These are phyloP conservation scores for Naganishia antarctica DNA, from an alignment of 768 basidiomycete species.

Conservation along the genomic window DNA sequence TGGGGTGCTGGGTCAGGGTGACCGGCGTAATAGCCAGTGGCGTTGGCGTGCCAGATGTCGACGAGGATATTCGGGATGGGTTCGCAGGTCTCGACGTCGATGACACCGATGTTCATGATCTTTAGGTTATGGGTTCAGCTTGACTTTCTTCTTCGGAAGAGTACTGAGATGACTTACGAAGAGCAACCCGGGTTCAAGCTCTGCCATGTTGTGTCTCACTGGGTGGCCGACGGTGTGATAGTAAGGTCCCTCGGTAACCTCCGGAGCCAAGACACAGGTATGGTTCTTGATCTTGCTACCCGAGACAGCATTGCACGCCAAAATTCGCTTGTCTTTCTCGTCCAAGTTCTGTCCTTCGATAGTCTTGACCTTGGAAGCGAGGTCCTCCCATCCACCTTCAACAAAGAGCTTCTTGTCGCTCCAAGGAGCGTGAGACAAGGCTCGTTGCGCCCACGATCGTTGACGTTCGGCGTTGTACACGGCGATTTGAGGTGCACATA, in stretches of 20 bases:
- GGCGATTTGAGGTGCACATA: conserved; percentile 42
- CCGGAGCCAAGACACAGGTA: conserved; percentile 38
- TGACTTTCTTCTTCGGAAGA: not conserved
- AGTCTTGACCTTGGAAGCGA: conserved; percentile 26
- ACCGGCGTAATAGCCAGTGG: conserved; percentile 44
- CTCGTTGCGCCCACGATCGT: conserved; percentile 29
- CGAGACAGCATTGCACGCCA: conserved; percentile 34
- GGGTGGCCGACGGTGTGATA: conserved; percentile 46
- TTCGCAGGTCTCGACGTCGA: conserved; percentile 47
- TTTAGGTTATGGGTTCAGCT: not conserved
- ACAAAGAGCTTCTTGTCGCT: conserved; percentile 39
- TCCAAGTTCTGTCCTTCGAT: conserved; percentile 22
- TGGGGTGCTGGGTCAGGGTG: conserved; percentile 41
- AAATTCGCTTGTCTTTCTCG: conserved; percentile 23
- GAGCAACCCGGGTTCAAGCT: conserved; percentile 44
- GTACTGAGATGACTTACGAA: conserved; percentile 32
- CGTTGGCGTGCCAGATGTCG: conserved; percentile 40
- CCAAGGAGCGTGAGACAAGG: conserved; percentile 30
- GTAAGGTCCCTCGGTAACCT: conserved; percentile 32
- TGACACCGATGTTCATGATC: conserved; percentile 47
- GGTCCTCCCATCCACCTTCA: conserved; percentile 39
- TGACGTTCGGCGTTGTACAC: conserved; percentile 30
- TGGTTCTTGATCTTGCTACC: conserved; percentile 43
- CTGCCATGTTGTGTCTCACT: conserved; percentile 47
- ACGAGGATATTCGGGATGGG: conserved; percentile 42